Conservation (phyloP, 1,284 basidiomycete genomes). For the Inonotus hispidus region DNA sequence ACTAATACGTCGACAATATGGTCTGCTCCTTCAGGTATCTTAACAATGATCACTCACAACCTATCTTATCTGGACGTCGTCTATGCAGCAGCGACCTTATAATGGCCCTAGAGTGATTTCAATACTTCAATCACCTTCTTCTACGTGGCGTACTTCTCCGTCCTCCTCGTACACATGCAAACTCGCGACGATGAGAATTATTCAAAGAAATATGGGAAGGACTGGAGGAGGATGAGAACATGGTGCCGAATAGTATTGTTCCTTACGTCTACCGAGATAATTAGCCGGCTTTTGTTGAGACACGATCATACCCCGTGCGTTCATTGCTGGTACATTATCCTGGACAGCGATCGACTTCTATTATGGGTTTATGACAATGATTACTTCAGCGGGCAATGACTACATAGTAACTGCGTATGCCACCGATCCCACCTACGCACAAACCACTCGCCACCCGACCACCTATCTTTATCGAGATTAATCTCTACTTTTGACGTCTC, state of each 20-base stretch:
- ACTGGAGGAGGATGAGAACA: constrained; percentile 49
- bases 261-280: constrained; percentile 46
- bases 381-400: too few relatives aligned
- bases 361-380: too few relatives aligned
- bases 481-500: too few relatives aligned
- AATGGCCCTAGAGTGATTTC: constrained; percentile 91
- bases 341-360: too few relatives aligned
- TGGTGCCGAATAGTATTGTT: constrained; percentile 47
- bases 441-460: too few relatives aligned
- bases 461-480: too few relatives aligned
- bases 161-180: constrained; percentile 90
- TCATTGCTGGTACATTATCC: too few relatives aligned
- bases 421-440: too few relatives aligned
- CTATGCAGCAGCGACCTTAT: constrained; percentile 69
- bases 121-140: constrained; percentile 94
- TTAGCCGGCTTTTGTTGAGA: too few relatives aligned
- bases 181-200: constrained; percentile 91
- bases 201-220: constrained; percentile 73
- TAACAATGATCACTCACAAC: not conserved
- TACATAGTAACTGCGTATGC: too few relatives aligned
- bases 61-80: not conserved
- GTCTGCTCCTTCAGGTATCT: too few relatives aligned
- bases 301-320: too few relatives aligned
- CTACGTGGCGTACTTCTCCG: constrained; percentile 85
- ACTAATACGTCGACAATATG: constrained; percentile 52